These are phyloP conservation scores for Vitis riparia DNA, from an alignment of 164 flowering plant species.

Conservation along the genomic window DNA sequence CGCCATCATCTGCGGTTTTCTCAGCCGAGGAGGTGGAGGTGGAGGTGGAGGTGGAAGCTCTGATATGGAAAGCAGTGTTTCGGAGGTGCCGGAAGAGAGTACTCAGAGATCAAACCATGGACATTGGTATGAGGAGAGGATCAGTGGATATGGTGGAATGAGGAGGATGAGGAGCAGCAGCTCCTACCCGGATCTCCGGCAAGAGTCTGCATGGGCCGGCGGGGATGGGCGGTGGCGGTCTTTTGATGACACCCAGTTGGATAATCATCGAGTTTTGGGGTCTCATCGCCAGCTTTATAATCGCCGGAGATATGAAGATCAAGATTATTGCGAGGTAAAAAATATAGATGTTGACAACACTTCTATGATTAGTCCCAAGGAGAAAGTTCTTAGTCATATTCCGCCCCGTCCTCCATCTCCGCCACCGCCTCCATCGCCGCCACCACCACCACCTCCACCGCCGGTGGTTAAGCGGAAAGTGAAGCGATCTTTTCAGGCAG, in stretches of 20 bases:
- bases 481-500: slow-evolving; percentile 24
- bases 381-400: not conserved
- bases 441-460: slow-evolving; percentile 7
- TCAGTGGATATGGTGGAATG: too few species aligned
- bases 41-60: not conserved
- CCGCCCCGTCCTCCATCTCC: slow-evolving; percentile 12
- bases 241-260: slow-evolving; percentile 39
- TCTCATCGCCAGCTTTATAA: slow-evolving; percentile 17
- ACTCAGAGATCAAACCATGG: slow-evolving; percentile 4
- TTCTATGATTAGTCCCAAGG: not conserved
- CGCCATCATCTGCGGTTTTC: slow-evolving; percentile 56
- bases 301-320: slow-evolving; percentile 17
- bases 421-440: slow-evolving; percentile 9
- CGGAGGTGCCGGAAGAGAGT: slow-evolving; percentile 4
- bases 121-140: too few species aligned
- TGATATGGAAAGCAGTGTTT: too few species aligned
- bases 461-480: slow-evolving; percentile 19
- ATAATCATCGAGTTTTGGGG: slow-evolving; percentile 7
- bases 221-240: slow-evolving; percentile 32
- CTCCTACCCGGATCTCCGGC: slow-evolving; percentile 63
- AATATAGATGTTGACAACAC: slow-evolving; percentile 15
- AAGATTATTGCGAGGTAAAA: slow-evolving; percentile 1
- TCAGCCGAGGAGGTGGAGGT: slow-evolving; percentile 17
- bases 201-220: slow-evolving; percentile 21
- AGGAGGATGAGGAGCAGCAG: slow-evolving; percentile 38